A percentile compares a stretch with the other conserved stretches of the same genome.
phyloP scores from a whole-genome alignment of 1,284 basidiomycete species.

The Cryptococcus jaspeensis region DNA sequence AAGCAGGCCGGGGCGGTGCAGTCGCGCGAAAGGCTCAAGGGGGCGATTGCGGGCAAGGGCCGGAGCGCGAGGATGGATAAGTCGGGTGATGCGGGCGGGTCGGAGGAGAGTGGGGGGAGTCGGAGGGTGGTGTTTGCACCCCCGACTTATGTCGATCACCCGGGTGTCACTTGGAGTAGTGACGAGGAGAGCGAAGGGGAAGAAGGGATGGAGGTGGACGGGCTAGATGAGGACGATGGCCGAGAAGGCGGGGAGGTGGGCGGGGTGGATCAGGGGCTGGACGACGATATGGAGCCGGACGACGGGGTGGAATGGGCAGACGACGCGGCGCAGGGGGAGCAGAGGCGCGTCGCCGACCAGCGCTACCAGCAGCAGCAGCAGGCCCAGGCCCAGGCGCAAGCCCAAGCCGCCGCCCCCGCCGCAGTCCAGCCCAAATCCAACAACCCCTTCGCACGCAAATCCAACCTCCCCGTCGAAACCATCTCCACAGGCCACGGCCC shows the following conservation, averaged over 20 bases:
- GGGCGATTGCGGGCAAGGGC: conserved; percentile 30
- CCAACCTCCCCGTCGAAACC: not conserved
- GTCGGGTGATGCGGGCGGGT: conserved; percentile 19
- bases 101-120: conserved; percentile 18
- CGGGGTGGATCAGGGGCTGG: conserved; percentile 12
- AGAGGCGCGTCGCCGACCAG: conserved; percentile 27
- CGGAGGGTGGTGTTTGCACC: conserved; percentile 53
- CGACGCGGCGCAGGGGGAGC: conserved; percentile 47
- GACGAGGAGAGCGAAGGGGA: conserved; percentile 61
- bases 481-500: not conserved
- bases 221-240: conserved; percentile 11
- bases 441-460: conserved; percentile 28
- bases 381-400: conserved; percentile 17
- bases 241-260: conserved; percentile 28
- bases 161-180: conserved; percentile 62
- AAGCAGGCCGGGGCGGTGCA: conserved; percentile 31
- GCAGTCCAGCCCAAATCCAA: conserved; percentile 26
- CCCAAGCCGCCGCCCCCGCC: too few relatives aligned
- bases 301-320: conserved; percentile 57
- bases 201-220: conserved; percentile 10
- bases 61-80: conserved; percentile 16
- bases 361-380: conserved; percentile 41
- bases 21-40: conserved; percentile 35
- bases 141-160: conserved; percentile 56
- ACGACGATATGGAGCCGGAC: conserved; percentile 54